phyloP scores from a whole-genome alignment of 768 basidiomycete genomes.

The Pulveroboletus sp. region DNA sequence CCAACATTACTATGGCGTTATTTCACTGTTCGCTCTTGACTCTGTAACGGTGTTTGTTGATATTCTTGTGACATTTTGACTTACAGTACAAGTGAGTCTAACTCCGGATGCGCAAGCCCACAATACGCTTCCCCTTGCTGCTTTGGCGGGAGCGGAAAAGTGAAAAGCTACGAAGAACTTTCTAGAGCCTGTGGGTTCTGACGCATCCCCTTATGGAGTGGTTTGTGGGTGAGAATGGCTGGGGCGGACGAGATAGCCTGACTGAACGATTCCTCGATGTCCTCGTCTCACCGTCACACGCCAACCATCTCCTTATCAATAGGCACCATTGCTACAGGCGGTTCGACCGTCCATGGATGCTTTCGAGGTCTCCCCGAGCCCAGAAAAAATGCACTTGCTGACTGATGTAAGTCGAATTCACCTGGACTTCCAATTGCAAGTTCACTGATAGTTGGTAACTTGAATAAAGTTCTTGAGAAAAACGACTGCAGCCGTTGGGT shows the following conservation, averaged over 20 bases:
- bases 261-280: too few relatives aligned
- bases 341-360: too few relatives aligned
- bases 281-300: too few relatives aligned
- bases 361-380: too few relatives aligned
- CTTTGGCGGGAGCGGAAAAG: constrained; percentile 45
- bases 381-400: too few relatives aligned
- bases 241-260: constrained; percentile 4
- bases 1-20: constrained; percentile 41
- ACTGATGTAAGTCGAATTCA: too few relatives aligned
- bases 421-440: neutral
- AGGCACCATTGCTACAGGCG: too few relatives aligned
- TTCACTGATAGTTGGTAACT: too few relatives aligned
- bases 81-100: constrained; percentile 45
- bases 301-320: too few relatives aligned
- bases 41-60: constrained; percentile 54
- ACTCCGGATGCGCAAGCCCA: constrained; percentile 46
- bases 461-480: too few relatives aligned
- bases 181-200: neutral
- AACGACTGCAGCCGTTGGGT: constrained; percentile 1
- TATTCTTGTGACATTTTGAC: constrained; percentile 56
- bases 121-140: constrained; percentile 42
- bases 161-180: constrained; percentile 48
- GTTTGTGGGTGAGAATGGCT: constrained; percentile 49
- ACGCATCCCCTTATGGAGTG: constrained; percentile 37
- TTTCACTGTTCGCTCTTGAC: constrained; percentile 65